Base-by-base conservation (phyloP, 805 yeast genomes). In the Babjeviella inositovora region DNA sequence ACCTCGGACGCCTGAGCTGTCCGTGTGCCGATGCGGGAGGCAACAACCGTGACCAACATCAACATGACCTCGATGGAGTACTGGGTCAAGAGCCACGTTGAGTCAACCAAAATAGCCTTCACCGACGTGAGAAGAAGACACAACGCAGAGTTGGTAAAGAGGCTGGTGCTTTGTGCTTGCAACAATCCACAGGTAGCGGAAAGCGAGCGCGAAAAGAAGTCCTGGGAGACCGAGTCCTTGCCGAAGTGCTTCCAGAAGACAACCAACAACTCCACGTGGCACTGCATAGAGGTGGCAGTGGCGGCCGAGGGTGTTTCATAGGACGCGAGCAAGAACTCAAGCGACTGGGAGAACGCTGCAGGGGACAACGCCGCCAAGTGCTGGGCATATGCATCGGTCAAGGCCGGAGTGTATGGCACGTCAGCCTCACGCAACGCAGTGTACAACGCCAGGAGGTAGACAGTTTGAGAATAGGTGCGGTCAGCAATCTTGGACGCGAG, bases 31-130 rank as follows among this genome's bases (percentile, higher is more conserved):
- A 33, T 28, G 9, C 15, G 6, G 7, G 21, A 35, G 5, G 33
- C 31, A 5, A 46, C 25, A 18, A 43, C 37, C 3, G 56, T 37
- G 4, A 58, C 32, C 10, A 61, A 30, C 4, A 60, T 47, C 8
- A 77, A 32, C 0, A 66, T 39, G 16, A 60, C 35, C 41, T 81
- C 94, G 11, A 72, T 46, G 1, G 67, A 41, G 37, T 73, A 75
- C 40, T 81, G 94, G 4, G 66, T 51, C 23, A 80, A 55, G 1
- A 63, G 32, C 74, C 79, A 68, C 1, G 62, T 33, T 25, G 62
- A 57, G 5, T 64, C 63, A 7, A 62, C 44, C 10, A 75, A 41
- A 6, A 64, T 28, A 0, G 34, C 24, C 28, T 56, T 65, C 13
- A 75, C 16, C n/a, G n/a, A n/a, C n/a, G n/a, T n/a, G n/a, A n/a